phyloP scores from a whole-genome alignment of 2,329 filamentous ascomycete species.

The Claviceps sorghi region DNA sequence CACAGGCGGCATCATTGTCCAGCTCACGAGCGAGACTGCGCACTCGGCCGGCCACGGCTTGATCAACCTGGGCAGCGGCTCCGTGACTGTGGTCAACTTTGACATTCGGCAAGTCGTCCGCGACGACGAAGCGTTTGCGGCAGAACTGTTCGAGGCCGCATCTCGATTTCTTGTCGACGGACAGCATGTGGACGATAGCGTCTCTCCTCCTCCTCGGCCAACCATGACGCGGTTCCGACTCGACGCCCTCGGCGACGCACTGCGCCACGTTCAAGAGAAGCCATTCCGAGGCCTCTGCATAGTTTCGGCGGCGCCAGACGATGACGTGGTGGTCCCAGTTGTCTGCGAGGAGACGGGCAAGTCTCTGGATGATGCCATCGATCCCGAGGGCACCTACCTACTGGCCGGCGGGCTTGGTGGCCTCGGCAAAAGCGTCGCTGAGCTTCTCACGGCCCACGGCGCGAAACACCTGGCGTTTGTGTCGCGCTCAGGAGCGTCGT shows the following conservation, averaged over 20 bases:
- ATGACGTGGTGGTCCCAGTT: conserved; percentile 11
- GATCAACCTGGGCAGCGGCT: conserved; percentile 1
- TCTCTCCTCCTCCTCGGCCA: neutral
- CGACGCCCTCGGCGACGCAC: conserved; percentile 13
- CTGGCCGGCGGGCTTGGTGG: conserved; percentile 43
- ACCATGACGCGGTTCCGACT: conserved; percentile 8
- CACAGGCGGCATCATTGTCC: conserved; percentile 20
- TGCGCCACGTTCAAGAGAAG: conserved; percentile 12
- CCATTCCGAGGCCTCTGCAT: conserved; percentile 14
- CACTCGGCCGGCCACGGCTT: conserved; percentile 5
- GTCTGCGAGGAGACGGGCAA: conserved; percentile 10
- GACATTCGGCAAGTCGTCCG: conserved; percentile 19
- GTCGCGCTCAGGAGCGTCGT: conserved; percentile 30
- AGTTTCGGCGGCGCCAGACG: conserved; percentile 6
- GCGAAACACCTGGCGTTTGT: conserved; percentile 37
- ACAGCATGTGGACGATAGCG: neutral
- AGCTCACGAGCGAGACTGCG: conserved; percentile 15
- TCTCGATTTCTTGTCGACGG: conserved; percentile 3
- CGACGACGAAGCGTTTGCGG: conserved; percentile 19
- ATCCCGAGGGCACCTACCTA: conserved; percentile 32
- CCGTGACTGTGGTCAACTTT: conserved; percentile 18
- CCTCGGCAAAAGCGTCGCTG: conserved; percentile 37
- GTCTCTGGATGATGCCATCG: conserved; percentile 18
- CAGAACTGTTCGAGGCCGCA: conserved; percentile 14
- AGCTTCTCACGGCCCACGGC: conserved; percentile 34